Evolutionary conservation across 192 early-diverging fungal species (phyloP).

Genomic region (Thamnidium elegans): DNA sequence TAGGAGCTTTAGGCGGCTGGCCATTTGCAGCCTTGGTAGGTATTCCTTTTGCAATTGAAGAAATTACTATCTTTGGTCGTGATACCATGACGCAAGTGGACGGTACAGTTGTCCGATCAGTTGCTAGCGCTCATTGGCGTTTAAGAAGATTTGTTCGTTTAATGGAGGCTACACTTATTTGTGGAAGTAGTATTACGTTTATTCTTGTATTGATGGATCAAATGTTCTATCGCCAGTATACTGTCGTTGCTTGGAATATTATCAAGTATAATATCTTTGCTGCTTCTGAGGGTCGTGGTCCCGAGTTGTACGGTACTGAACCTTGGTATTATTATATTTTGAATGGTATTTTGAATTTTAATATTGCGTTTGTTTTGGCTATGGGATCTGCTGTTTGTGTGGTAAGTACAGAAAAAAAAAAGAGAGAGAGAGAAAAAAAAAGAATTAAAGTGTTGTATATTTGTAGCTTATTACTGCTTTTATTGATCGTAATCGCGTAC

Average conservation of each 20-base stretch:
- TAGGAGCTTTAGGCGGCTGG: conserved; percentile 77
- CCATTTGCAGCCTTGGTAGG: conserved; percentile 80
- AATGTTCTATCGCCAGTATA: conserved; percentile 67
- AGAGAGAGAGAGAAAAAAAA: too few relatives aligned
- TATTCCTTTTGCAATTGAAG: conserved; percentile 75
- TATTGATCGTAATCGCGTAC: conserved; percentile 43
- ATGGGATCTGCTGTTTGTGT: conserved; percentile 59
- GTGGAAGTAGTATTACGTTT: conserved; percentile 38
- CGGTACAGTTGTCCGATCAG: conserved; percentile 20
- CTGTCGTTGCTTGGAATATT: conserved; percentile 82
- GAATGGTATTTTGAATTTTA: conserved; percentile 91
- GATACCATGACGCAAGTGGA: conserved; percentile 33
- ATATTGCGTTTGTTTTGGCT: conserved; percentile 74
- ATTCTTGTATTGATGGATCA: conserved; percentile 71
- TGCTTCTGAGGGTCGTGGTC: conserved; percentile 51
- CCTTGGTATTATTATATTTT: conserved; percentile 90
- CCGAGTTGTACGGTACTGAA: conserved; percentile 87
- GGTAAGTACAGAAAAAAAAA: conserved; percentile 44
- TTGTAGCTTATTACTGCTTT: conserved; percentile 44
- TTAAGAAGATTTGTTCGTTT: conserved; percentile 43
- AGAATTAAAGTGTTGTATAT: neutral
- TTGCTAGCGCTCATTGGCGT: conserved; percentile 43
- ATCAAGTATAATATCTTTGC: conserved; percentile 90
- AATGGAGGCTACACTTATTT: conserved; percentile 31
- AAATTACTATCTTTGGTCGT: conserved; percentile 52